phyloP scores from a whole-genome alignment of 192 early-diverging fungal genomes.

The Gamsiella multidivaricata region DNA sequence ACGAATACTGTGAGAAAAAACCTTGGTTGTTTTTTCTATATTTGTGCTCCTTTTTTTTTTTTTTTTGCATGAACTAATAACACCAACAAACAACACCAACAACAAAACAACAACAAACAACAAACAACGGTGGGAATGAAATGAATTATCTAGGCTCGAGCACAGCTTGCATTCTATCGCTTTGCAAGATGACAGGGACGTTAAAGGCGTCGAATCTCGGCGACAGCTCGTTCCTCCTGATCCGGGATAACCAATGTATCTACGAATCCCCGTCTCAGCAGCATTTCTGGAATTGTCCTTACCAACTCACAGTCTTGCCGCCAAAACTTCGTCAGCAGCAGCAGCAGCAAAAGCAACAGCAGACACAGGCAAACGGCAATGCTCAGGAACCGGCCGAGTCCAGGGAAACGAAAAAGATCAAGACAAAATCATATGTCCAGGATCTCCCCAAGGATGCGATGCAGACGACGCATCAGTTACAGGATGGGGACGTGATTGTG shows the following conservation, averaged over 20 bases:
- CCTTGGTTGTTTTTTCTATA: background rate
- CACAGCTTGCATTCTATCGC: constrained; percentile 67
- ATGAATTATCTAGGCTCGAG: constrained; percentile 56
- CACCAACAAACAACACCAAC: background rate
- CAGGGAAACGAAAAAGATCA: background rate
- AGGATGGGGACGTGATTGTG: constrained; percentile 68
- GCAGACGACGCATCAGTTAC: constrained; percentile 59
- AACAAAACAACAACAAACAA: too few species aligned
- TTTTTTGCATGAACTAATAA: background rate
- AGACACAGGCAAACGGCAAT: background rate
- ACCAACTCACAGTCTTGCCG: constrained; percentile 68
- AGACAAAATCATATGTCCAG: constrained; percentile 50
- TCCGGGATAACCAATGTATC: constrained; percentile 62
- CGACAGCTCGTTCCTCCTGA: constrained; percentile 67
- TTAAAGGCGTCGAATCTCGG: constrained; percentile 64
- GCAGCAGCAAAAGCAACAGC: background rate
- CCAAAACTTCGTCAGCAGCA: constrained; percentile 57
- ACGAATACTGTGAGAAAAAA: background rate
- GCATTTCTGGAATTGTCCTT: constrained; percentile 74
- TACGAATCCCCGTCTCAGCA: constrained; percentile 71
- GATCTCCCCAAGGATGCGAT: constrained; percentile 67
- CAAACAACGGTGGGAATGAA: too few species aligned
- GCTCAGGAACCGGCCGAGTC: too few species aligned
- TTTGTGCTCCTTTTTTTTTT: background rate
- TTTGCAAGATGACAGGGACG: constrained; percentile 65